Percentiles rank a stretch among this genome's conserved stretches.
Conservation (phyloP, 495 filamentous ascomycete species). For the Durotheca rogersii region DNA sequence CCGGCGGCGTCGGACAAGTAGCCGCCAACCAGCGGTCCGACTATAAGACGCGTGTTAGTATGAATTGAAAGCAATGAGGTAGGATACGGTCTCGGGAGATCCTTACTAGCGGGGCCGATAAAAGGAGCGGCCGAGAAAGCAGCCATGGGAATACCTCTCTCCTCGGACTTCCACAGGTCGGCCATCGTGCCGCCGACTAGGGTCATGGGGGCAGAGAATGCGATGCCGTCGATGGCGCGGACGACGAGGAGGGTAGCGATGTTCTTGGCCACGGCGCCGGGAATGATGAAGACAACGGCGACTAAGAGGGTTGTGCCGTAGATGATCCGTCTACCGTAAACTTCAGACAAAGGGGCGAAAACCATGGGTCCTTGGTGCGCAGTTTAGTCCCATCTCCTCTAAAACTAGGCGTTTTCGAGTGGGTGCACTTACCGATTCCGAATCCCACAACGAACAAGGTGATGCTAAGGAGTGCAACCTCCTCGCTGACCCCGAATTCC, state of each 20-base stretch:
- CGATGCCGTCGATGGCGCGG: conserved; percentile 74
- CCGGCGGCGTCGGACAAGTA: conserved; percentile 66
- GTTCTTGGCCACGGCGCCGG: conserved; percentile 72
- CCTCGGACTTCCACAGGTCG: conserved; percentile 80
- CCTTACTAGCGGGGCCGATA: conserved; percentile 66
- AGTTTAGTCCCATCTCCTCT: conserved; percentile 35
- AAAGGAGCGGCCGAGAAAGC: conserved; percentile 80
- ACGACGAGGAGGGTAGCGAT: conserved; percentile 72
- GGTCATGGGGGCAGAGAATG: conserved; percentile 82
- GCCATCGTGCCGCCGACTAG: conserved; percentile 76
- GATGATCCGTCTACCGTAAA: conserved; percentile 66
- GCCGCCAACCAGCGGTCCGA: conserved; percentile 73
- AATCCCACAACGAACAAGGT: conserved; percentile 79
- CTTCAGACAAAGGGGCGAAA: conserved; percentile 76
- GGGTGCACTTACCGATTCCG: conserved; percentile 60
- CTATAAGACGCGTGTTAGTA: conserved; percentile 28
- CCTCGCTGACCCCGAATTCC: conserved; percentile 62
- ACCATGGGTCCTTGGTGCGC: conserved; percentile 61
- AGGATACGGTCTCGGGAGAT: not conserved
- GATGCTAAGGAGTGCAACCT: conserved; percentile 66
- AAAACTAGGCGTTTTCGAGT: not conserved
- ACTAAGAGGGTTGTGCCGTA: conserved; percentile 63
- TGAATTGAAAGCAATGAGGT: not conserved
- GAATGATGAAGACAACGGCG: conserved; percentile 75
- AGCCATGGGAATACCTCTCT: conserved; percentile 83